These are phyloP conservation scores for Ustilago shanxiensis DNA, from an alignment of 1,284 basidiomycete genomes.

Conservation along the genomic window DNA sequence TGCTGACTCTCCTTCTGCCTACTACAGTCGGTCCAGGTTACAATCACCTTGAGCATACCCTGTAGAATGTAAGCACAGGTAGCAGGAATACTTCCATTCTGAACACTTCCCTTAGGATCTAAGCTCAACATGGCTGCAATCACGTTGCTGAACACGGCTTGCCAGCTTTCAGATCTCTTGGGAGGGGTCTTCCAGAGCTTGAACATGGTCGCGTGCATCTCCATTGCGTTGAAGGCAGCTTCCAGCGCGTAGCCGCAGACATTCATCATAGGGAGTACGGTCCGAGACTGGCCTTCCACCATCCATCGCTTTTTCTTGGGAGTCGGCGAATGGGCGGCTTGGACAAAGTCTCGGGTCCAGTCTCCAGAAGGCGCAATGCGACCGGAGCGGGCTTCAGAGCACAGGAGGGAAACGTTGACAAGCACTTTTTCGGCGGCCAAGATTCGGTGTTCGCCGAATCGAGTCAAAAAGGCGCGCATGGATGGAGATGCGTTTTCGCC, in stretches of 20 bases:
- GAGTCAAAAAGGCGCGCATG: constrained; percentile 28
- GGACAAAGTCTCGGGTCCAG: neutral
- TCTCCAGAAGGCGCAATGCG: neutral
- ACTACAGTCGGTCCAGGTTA: constrained; percentile 37
- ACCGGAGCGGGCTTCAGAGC: constrained; percentile 21
- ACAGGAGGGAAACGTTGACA: constrained; percentile 26
- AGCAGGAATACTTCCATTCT: constrained; percentile 44
- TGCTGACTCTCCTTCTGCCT: constrained; percentile 37
- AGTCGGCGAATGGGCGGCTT: neutral
- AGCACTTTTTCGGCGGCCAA: constrained; percentile 42
- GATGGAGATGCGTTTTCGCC: constrained; percentile 31
- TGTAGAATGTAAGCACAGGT: constrained; percentile 45
- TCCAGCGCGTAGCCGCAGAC: constrained; percentile 42
- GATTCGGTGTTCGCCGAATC: constrained; percentile 34
- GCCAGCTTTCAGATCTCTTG: constrained; percentile 41
- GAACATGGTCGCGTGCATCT: constrained; percentile 50
- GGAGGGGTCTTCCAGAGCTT: constrained; percentile 47
- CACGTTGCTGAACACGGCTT: constrained; percentile 32
- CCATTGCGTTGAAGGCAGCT: constrained; percentile 46
- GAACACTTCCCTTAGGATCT: constrained; percentile 36
- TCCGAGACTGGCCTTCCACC: constrained; percentile 32
- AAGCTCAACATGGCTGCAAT: constrained; percentile 24
- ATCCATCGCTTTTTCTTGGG: constrained; percentile 20
- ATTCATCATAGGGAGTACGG: constrained; percentile 31
- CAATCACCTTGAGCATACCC: constrained; percentile 45